Conservation (phyloP, 495 filamentous ascomycete species). For the Amphirosellinia nigrospora region DNA sequence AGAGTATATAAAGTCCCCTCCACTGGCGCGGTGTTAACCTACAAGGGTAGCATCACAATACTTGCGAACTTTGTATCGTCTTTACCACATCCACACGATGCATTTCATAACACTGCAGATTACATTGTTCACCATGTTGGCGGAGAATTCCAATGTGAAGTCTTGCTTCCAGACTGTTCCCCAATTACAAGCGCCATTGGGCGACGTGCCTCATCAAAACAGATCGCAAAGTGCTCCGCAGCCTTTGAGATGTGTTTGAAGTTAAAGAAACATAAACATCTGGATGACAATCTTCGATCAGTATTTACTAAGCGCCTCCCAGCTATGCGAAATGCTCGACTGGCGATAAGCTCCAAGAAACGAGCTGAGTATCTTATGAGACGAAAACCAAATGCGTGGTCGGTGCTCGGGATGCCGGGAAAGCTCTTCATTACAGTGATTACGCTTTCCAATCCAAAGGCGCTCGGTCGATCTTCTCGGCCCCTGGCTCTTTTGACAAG, state of each 20-base stretch:
- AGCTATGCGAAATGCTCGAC: constrained; percentile 86
- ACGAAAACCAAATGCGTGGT: constrained; percentile 81
- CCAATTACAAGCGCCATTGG: constrained; percentile 74
- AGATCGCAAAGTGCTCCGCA: constrained; percentile 84
- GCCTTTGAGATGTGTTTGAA: constrained; percentile 84
- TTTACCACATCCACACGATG: constrained; percentile 65
- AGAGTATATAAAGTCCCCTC: constrained; percentile 65
- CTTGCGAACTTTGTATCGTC: constrained; percentile 64
- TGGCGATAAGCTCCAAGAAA: constrained; percentile 81
- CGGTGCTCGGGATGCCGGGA: constrained; percentile 53
- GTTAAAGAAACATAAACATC: constrained; percentile 67
- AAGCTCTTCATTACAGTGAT: constrained; percentile 71
- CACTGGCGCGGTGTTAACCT: constrained; percentile 83
- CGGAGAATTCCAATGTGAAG: constrained; percentile 77
- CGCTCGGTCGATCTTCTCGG: constrained; percentile 64
- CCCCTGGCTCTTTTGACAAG: constrained; percentile 79
- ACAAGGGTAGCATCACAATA: constrained; percentile 69
- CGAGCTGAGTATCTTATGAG: constrained; percentile 76
- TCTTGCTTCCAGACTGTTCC: constrained; percentile 78
- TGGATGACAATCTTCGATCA: constrained; percentile 77
- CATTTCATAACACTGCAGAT: constrained; percentile 53
- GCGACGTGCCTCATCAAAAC: constrained; percentile 64
- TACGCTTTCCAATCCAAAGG: constrained; percentile 60
- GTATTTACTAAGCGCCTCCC: constrained; percentile 76
- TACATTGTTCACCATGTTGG: constrained; percentile 66